Base-by-base conservation (phyloP, 31 red algal species). In the Odonthalia washingtoniensis region DNA sequence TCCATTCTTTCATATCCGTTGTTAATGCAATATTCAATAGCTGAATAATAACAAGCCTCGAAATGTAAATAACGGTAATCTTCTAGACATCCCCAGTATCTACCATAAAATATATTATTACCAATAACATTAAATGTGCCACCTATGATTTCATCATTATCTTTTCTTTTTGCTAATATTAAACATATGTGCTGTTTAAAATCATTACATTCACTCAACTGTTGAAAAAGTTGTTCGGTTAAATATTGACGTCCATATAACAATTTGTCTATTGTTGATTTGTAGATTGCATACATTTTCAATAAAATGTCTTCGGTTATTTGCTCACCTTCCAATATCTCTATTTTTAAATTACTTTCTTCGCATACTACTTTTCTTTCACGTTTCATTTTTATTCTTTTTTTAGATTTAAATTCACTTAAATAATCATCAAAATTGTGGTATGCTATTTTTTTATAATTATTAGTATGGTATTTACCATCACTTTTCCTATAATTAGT, bases 21-120 rank as follows among this genome's bases (percentile, higher is more conserved):
- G 35, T 91, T 61, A 74, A 94, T 95, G 82, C 86, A 90, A 45
- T 89, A 92, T 65, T 98, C 95, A 64, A 98, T 90, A 36, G 95
- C 74, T 43, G 86, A 83, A 62, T 95, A 95, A 69, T 98, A 98
- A 77, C 95, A 98, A 30, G 86, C 65, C 72, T 98, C 95, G 83
- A 98, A 98, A 77, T 98, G 95, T 16, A 94, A 49, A 85, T 86
- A 86, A 4, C 86, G 82, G 32, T 88, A 70, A 14, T 95, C 86
- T 86, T 94, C 91, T 5, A 92, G 37, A 69, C 89, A 87, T 3
- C 95, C 95, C 95, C 95, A 98, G 74, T 98, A 98, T 38, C 95
- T 76, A 39, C 95, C 95, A 62, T 80, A 94, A 30, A 98, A 95
- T 9, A 57, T 21, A 12, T 70, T 76, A 17, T 95, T 90, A 24